phyloP scores from a whole-genome alignment of 805 yeast species.

The Ogataea siamensis region DNA sequence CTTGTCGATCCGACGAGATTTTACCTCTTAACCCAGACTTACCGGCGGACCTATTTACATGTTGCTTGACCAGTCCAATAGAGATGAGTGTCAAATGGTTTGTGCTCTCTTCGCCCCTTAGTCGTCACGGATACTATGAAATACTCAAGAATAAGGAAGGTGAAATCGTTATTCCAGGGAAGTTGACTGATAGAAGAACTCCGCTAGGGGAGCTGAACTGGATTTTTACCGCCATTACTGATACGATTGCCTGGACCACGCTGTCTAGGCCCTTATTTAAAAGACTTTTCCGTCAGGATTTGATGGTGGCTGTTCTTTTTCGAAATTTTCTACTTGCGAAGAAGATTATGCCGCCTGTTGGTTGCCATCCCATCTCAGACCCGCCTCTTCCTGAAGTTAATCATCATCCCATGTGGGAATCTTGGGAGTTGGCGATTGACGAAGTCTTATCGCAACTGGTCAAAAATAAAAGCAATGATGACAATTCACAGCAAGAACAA shows the following conservation, averaged over 20 bases:
- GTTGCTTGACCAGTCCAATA: slow-evolving; percentile 93
- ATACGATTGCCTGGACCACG: slow-evolving; percentile 96
- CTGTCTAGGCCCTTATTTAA: slow-evolving; percentile 86
- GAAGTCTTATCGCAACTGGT: slow-evolving; percentile 79
- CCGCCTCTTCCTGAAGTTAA: slow-evolving; percentile 88
- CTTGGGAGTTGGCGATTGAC: slow-evolving; percentile 97
- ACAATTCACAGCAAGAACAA: slow-evolving; percentile 21
- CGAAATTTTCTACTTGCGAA: slow-evolving; percentile 90
- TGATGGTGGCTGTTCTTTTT: slow-evolving; percentile 94
- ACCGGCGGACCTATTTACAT: slow-evolving; percentile 94
- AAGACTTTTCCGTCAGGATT: slow-evolving; percentile 86
- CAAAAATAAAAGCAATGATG: slow-evolving; percentile 34
- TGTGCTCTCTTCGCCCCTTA: slow-evolving; percentile 75
- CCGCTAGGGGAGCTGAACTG: slow-evolving; percentile 95
- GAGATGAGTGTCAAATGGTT: slow-evolving; percentile 93
- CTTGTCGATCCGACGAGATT: slow-evolving; percentile 82
- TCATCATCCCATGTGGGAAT: slow-evolving; percentile 92
- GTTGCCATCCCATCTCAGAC: slow-evolving; percentile 91
- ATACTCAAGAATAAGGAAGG: slow-evolving; percentile 49
- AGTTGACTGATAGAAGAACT: slow-evolving; percentile 86
- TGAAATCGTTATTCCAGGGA: slow-evolving; percentile 79
- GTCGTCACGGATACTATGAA: slow-evolving; percentile 47
- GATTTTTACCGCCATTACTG: slow-evolving; percentile 98
- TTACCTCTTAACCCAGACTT: slow-evolving; percentile 91
- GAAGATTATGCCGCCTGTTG: slow-evolving; percentile 87